Conservation (phyloP, 768 basidiomycete genomes). For the Kwoniella newhampshirensis region DNA sequence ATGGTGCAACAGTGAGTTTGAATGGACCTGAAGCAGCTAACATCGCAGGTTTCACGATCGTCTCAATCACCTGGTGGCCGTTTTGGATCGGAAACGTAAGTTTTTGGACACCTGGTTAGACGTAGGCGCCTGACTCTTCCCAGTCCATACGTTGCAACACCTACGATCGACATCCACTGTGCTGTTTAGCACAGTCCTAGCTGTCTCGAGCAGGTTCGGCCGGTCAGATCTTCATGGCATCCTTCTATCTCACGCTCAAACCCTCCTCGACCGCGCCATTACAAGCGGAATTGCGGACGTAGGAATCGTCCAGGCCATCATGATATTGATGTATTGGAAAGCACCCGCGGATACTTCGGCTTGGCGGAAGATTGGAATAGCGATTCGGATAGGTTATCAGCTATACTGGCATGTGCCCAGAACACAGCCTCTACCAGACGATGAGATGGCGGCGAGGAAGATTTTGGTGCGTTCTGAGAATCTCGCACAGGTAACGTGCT, state of each 20-base stretch:
- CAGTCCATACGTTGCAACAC: conserved; percentile 72
- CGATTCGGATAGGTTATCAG: conserved; percentile 36
- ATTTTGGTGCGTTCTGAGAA: conserved; percentile 27
- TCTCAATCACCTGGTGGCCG: conserved; percentile 32
- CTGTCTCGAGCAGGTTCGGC: conserved; percentile 83
- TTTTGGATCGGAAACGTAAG: conserved; percentile 28
- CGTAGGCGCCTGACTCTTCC: neutral
- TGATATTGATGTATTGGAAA: conserved; percentile 85
- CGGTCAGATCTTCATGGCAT: conserved; percentile 66
- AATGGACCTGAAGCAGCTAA: neutral
- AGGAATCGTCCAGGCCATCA: conserved; percentile 85
- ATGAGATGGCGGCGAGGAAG: conserved; percentile 28
- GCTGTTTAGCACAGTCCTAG: conserved; percentile 78
- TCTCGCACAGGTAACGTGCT: neutral
- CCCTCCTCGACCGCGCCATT: conserved; percentile 74
- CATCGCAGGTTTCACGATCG: conserved; percentile 30
- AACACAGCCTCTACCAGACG: conserved; percentile 22
- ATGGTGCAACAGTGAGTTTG: conserved; percentile 26
- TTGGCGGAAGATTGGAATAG: conserved; percentile 36
- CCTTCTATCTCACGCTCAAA: conserved; percentile 70
- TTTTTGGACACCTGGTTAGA: neutral
- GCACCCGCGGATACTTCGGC: conserved; percentile 71
- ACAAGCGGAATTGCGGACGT: conserved; percentile 74
- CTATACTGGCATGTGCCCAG: conserved; percentile 32
- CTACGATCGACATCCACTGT: conserved; percentile 77